phyloP scores from a whole-genome alignment of 345 rosid species.

The Turritis glabra region DNA sequence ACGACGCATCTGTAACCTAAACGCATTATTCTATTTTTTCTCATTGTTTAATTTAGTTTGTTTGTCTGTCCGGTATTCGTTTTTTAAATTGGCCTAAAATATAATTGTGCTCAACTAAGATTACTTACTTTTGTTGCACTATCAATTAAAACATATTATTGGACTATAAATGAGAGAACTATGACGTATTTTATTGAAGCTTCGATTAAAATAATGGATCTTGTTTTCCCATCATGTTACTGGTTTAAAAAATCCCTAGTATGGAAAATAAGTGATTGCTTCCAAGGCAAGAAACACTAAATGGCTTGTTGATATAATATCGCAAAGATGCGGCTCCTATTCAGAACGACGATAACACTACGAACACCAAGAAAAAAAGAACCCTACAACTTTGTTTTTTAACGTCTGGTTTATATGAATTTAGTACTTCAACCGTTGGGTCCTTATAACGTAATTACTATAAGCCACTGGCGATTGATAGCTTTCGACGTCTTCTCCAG shows the following conservation, averaged over 20 bases:
- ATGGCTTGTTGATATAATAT: no score
- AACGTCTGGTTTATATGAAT: no score
- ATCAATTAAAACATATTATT: background rate
- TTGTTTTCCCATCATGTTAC: background rate
- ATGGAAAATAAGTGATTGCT: background rate
- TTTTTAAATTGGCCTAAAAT: background rate
- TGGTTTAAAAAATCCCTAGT: background rate
- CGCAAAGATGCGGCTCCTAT: no score
- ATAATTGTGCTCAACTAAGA: background rate
- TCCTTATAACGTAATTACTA: no score
- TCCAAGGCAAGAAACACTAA: background rate
- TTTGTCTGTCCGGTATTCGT: background rate
- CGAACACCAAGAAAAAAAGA: no score
- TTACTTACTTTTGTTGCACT: background rate
- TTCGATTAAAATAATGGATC: background rate
- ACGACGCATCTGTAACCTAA: slow-evolving; percentile 23
- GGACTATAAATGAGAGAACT: background rate
- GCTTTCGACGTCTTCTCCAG: no score
- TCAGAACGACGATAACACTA: no score
- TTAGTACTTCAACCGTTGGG: no score
- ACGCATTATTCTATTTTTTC: background rate
- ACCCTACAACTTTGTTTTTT: no score
- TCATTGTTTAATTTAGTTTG: slow-evolving; percentile 25
- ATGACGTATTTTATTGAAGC: background rate
- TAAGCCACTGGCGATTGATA: no score